Percentiles rank a stretch among this genome's conserved stretches.
These are phyloP conservation scores for Oryza rufipogon DNA, from an alignment of 176 grass and related monocot genomes.

Conservation along the genomic window DNA sequence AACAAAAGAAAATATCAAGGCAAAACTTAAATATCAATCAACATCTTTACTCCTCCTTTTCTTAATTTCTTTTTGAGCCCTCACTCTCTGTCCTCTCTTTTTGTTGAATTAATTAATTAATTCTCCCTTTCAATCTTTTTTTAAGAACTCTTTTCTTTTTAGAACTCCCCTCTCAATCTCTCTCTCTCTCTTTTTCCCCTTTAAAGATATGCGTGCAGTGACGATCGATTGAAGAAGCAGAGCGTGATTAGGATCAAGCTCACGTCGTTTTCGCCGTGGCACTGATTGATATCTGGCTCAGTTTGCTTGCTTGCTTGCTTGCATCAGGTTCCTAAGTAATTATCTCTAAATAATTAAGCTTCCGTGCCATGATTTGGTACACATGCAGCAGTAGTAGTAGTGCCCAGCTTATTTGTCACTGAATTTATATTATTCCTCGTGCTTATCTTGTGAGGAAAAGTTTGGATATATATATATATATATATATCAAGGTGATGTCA, in stretches of 20 bases:
- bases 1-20: background rate
- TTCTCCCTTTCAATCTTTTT: background rate
- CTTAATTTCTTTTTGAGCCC: background rate
- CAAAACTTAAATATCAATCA: background rate
- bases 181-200: background rate
- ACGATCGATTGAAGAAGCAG: background rate
- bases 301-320: background rate
- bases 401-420: background rate
- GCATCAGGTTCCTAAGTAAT: background rate
- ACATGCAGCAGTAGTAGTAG: background rate
- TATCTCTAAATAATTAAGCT: constrained; percentile 14
- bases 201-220: background rate
- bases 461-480: background rate
- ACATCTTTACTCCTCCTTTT: background rate
- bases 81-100: background rate
- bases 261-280: constrained; percentile 56
- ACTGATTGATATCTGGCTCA: constrained; percentile 32
- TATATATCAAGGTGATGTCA: background rate
- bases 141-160: too few relatives aligned
- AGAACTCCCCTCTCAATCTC: background rate
- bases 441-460: constrained; percentile 21
- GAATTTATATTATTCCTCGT: constrained; percentile 3
- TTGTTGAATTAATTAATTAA: background rate
- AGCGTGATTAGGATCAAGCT: constrained; percentile 53
- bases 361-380: constrained; percentile 20